Percentiles rank a stretch among this genome's conserved stretches.
phyloP scores from a whole-genome alignment of 352 stramenopile species.

The Lagenidium giganteum region DNA sequence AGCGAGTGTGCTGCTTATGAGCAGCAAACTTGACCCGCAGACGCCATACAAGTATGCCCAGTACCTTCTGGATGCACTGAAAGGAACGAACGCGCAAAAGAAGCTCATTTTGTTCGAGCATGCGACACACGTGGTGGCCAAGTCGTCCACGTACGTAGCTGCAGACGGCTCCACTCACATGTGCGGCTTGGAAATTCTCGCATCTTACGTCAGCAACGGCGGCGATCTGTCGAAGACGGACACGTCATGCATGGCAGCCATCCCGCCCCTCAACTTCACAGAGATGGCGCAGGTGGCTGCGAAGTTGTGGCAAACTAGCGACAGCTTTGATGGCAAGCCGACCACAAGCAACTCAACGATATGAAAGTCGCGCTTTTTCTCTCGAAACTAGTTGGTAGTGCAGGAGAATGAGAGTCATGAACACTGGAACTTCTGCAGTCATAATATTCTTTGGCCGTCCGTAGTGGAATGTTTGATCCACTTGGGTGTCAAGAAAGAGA shows the following conservation, averaged over 20 bases:
- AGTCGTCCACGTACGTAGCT: constrained; percentile 10
- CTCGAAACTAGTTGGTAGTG: no score
- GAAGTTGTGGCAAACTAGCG: no score
- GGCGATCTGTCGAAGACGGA: constrained; percentile 6
- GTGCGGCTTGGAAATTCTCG: constrained; percentile 9
- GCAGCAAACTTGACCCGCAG: constrained; percentile 48
- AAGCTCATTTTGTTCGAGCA: constrained; percentile 8
- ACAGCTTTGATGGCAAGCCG: no score
- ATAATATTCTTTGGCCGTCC: no score
- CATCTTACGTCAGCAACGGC: constrained; percentile 1
- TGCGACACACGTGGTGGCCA: constrained; percentile 7
- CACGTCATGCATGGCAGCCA: constrained; percentile 8
- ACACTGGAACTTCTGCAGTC: no score
- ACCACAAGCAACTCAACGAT: no score
- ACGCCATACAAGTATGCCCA: constrained; percentile 17
- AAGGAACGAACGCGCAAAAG: constrained; percentile 2
- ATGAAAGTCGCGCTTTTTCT: no score
- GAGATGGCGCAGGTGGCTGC: no score
- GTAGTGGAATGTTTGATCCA: no score
- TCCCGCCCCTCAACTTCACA: no score
- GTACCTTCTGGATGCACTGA: constrained; percentile 4
- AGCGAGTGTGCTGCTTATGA: constrained; percentile 47
- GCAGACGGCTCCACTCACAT: neutral
- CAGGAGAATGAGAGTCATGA: no score
- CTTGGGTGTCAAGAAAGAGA: no score